Percentiles rank a stretch among this genome's conserved stretches.
phyloP scores from a whole-genome alignment of 2,329 filamentous ascomycete genomes.

The Cercospora beticola region DNA sequence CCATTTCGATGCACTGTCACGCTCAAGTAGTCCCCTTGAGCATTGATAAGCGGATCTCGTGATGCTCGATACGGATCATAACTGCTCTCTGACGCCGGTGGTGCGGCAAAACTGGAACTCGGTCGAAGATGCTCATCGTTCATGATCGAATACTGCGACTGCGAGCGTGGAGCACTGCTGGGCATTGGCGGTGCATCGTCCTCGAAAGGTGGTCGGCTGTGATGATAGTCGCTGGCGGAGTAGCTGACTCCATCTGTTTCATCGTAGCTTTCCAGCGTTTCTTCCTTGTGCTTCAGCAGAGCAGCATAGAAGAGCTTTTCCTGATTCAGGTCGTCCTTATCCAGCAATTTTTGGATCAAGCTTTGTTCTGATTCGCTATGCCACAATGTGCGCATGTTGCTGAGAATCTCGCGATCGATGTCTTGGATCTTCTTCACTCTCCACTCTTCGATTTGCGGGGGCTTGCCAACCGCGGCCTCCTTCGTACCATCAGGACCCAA shows the following conservation, averaged over 20 bases:
- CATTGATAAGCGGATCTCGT: constrained; percentile 49
- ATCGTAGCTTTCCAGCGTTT: constrained; percentile 80
- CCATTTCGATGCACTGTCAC: constrained; percentile 64
- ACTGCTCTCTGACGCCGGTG: constrained; percentile 58
- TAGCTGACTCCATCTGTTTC: constrained; percentile 68
- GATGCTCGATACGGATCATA: constrained; percentile 85
- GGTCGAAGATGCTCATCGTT: constrained; percentile 53
- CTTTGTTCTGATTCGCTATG: constrained; percentile 76
- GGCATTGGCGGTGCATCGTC: constrained; percentile 40
- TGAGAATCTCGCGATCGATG: constrained; percentile 76
- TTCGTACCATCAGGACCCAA: constrained; percentile 55
- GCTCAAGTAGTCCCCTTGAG: constrained; percentile 62
- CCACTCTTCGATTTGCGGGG: constrained; percentile 61
- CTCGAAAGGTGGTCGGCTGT: constrained; percentile 52
- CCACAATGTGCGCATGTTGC: constrained; percentile 88
- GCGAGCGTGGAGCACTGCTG: constrained; percentile 45
- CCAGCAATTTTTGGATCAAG: constrained; percentile 65
- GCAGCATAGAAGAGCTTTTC: constrained; percentile 93
- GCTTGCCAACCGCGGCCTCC: constrained; percentile 52
- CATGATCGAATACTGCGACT: constrained; percentile 58
- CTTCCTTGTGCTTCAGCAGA: constrained; percentile 76
- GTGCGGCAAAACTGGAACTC: constrained; percentile 52
- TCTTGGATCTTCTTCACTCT: constrained; percentile 62
- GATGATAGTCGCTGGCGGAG: constrained; percentile 88
- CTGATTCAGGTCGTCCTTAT: constrained; percentile 62